Base-by-base conservation (phyloP, 2,329 filamentous ascomycete species). In the Clarireedia paspali region DNA sequence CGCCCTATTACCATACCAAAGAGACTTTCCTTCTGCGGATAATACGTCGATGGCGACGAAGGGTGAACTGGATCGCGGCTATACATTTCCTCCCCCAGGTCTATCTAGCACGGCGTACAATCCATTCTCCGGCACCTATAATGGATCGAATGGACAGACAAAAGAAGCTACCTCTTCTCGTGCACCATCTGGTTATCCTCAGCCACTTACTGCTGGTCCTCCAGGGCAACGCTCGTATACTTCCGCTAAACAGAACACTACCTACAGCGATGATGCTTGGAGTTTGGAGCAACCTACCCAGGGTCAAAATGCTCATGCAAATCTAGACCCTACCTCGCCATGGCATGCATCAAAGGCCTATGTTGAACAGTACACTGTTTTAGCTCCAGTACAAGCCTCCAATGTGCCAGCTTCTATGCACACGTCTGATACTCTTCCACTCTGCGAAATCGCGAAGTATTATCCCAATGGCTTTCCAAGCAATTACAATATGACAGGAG, bases 131-230 rank as follows among this genome's bases (percentile, higher is more conserved):
- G 51, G 56, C 44, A 51, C 60, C 3, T 58, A 57, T 17, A 46
- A 20, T 30, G 27, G 38, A 26, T 38, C 48, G 17, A 23, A 27
- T 34, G 15, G 26, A 23, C 38, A 15, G 14, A 38, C 55, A 20
- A 42, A 52, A 39, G 17, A 57, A 38, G 38, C 45, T 27, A 17
- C 45, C 20, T 40, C 48, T 14, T 27, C 47, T 20, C 49, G 36
- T 46, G 60, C 54, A 34, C 58, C 57, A 40, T 49, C 46, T 6
- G 67, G 66, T 51, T 67, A 66, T 36, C 67, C 66, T 49, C 64
- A 65, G 27, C 68, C 68, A 30, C 62, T 70, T 6, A 70, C 66
- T n/a, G 68, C 68, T 24, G 68, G 68, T 23, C 68, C 68, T 49
- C 68, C 68, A 45, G 66, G 68, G 26, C 65, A 68, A 44, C 62